phyloP scores from a whole-genome alignment of 2,329 filamentous ascomycete species.

The Knoxdaviesia capensis region DNA sequence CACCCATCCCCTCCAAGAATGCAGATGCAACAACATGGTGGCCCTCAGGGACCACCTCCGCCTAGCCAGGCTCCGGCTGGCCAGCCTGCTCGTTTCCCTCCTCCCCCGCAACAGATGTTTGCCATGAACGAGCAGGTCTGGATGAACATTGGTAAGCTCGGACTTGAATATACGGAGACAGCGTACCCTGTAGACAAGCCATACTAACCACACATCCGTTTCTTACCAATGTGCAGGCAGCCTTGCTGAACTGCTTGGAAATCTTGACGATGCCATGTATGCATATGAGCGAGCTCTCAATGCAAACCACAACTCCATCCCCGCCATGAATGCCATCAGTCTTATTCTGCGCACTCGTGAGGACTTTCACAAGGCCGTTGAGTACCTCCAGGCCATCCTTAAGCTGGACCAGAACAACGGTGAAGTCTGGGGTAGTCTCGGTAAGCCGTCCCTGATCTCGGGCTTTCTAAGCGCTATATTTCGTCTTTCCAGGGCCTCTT shows the following conservation, averaged over 20 bases:
- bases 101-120: conserved; percentile 54
- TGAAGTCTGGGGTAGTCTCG: conserved; percentile 90
- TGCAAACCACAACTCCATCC: conserved; percentile 73
- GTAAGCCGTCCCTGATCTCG: conserved; percentile 24
- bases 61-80: conserved; percentile 29
- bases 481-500: too few species aligned
- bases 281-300: conserved; percentile 80
- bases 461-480: neutral
- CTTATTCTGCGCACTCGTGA: conserved; percentile 80
- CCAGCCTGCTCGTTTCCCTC: conserved; percentile 21
- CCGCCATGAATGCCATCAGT: conserved; percentile 86
- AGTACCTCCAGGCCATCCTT: conserved; percentile 77
- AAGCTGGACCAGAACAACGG: conserved; percentile 80
- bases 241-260: conserved; percentile 71
- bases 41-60: conserved; percentile 40
- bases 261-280: conserved; percentile 70
- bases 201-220: neutral
- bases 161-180: neutral
- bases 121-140: conserved; percentile 74
- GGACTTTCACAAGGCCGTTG: conserved; percentile 82
- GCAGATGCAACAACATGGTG: conserved; percentile 44
- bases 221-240: conserved; percentile 33
- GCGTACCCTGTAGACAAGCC: neutral
- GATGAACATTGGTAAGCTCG: conserved; percentile 67
- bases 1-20: conserved; percentile 52